A percentile compares a stretch with the other conserved stretches of the same genome.
phyloP scores from a whole-genome alignment of 768 basidiomycete genomes.

The Leccinum rimulosum region DNA sequence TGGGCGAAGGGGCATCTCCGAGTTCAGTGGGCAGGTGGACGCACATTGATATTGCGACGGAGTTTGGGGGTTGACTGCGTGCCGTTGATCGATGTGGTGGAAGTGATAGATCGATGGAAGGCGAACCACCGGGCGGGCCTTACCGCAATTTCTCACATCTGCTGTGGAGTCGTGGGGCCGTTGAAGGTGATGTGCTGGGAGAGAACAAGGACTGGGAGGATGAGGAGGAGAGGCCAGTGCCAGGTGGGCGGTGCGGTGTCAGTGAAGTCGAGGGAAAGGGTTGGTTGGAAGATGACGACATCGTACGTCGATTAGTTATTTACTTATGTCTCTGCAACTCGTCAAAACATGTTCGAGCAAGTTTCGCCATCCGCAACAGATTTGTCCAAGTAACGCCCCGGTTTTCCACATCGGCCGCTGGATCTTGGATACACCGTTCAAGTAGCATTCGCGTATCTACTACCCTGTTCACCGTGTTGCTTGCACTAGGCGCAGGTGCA shows the following conservation, averaged over 20 bases:
- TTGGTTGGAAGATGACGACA: constrained; percentile 61
- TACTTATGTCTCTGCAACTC: constrained; percentile 5
- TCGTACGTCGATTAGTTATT: constrained; percentile 37
- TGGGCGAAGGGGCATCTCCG: constrained; percentile 1
- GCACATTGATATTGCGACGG: constrained; percentile 47
- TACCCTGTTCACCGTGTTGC: constrained; percentile 37
- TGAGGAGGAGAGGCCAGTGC: constrained; percentile 28
- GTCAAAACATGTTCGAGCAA: neutral
- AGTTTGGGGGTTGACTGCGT: constrained; percentile 59
- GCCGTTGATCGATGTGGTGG: constrained; percentile 36
- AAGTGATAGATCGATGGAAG: neutral
- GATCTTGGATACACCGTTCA: constrained; percentile 9
- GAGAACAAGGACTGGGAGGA: constrained; percentile 30
- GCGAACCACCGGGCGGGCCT: neutral
- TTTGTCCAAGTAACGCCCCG: constrained; percentile 4
- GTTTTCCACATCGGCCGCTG: constrained; percentile 10
- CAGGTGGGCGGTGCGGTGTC: constrained; percentile 20
- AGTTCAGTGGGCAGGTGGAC: constrained; percentile 46
- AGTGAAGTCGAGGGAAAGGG: constrained; percentile 35
- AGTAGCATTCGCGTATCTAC: constrained; percentile 36
- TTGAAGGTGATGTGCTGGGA: constrained; percentile 20
- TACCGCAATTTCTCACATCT: constrained; percentile 48
- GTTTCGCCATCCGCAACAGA: neutral
- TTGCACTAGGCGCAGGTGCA: constrained; percentile 37
- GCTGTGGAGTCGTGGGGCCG: constrained; percentile 39